Evolutionary conservation across 2,329 filamentous ascomycete species (phyloP).

Genomic region (Alternaria hordeiaustralica): DNA sequence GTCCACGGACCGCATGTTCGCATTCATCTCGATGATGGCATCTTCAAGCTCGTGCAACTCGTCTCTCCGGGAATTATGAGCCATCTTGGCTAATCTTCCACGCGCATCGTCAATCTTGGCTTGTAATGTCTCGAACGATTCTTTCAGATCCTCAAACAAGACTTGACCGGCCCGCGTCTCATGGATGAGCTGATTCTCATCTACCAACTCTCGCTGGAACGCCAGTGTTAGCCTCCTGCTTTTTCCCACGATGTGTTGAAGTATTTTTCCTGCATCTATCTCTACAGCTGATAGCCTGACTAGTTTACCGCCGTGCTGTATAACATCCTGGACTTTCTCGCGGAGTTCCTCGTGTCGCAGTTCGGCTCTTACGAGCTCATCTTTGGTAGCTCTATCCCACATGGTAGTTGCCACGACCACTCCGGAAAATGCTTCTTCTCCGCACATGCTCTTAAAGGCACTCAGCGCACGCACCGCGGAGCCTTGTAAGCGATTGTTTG

Average conservation of each 20-base stretch:
- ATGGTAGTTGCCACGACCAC: constrained; percentile 53
- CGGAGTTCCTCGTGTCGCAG: not conserved
- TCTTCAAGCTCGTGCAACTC: not conserved
- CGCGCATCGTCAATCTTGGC: not conserved
- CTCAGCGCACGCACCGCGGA: constrained; percentile 51
- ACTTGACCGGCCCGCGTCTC: constrained; percentile 3
- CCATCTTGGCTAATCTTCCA: not conserved
- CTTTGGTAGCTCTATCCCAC: constrained; percentile 43
- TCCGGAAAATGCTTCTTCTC: constrained; percentile 49
- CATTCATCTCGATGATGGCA: not conserved
- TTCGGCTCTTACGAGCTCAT: not conserved
- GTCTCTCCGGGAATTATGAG: not conserved
- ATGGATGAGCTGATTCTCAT: not conserved
- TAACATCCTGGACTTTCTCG: not conserved
- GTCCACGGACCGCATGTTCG: not conserved
- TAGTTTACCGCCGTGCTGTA: not conserved
- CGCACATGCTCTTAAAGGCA: constrained; percentile 55
- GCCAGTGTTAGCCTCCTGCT: not conserved
- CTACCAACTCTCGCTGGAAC: constrained; percentile 8
- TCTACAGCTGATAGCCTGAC: not conserved
- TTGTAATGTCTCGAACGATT: not conserved
- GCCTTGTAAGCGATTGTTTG: constrained; percentile 50
- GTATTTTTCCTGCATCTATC: constrained; percentile 3
- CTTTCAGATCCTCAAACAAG: not conserved
- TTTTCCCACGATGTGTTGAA: constrained; percentile 5